phyloP scores from a whole-genome alignment of 108 stramenopile species.

The Pseudonitzschia delicatissima region DNA sequence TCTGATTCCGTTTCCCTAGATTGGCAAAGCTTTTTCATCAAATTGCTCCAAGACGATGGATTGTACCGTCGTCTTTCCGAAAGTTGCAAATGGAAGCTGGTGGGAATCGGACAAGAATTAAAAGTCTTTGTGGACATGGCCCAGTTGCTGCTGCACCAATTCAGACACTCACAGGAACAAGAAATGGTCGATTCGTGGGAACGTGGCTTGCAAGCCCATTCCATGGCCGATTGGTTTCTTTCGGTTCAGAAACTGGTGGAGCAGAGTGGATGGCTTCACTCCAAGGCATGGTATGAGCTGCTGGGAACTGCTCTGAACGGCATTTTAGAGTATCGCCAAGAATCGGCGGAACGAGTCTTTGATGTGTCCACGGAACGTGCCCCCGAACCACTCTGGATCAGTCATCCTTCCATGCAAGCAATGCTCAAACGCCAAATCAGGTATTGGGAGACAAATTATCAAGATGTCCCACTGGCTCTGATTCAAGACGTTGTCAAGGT shows the following conservation, averaged over 20 bases:
- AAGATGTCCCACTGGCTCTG: neutral
- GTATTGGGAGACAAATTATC: conserved; percentile 22
- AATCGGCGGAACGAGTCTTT: conserved; percentile 15
- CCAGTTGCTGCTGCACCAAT: neutral
- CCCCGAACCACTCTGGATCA: conserved; percentile 23
- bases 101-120: conserved; percentile 49
- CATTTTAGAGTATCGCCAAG: conserved; percentile 23
- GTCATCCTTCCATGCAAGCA: conserved; percentile 25
- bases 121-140: conserved; percentile 28
- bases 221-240: conserved; percentile 30
- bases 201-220: conserved; percentile 17
- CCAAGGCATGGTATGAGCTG: conserved; percentile 17
- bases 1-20: conserved; percentile 37
- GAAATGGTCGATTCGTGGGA: neutral
- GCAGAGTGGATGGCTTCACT: neutral
- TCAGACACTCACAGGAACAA: neutral
- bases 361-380: conserved; percentile 19
- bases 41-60: conserved; percentile 33
- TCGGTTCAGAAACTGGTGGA: conserved; percentile 7
- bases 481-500: conserved; percentile 22
- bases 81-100: conserved; percentile 26
- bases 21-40: conserved; percentile 37
- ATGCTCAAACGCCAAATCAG: conserved; percentile 26
- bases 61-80: conserved; percentile 27
- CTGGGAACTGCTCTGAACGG: conserved; percentile 9